Base-by-base conservation (phyloP, 2,329 filamentous ascomycete genomes). In the Venturiaceae sp. region DNA sequence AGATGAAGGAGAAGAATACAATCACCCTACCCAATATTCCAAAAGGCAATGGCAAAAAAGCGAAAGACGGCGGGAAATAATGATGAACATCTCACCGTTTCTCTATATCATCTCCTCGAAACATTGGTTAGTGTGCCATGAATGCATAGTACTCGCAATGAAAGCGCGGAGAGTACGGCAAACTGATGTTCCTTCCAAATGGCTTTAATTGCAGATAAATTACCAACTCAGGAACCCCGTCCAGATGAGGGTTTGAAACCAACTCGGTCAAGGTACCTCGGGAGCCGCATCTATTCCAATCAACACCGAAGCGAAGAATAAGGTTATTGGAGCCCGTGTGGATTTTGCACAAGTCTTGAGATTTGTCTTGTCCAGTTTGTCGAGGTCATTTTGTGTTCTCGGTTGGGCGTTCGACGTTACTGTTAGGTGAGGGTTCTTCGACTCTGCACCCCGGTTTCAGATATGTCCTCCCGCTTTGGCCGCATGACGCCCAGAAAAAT, bases 131-230 rank as follows among this genome's bases (percentile, higher is more conserved):
- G 36, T n/a, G n/a, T 39, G n/a, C n/a, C 11, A n/a, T 11, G 36
- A 39, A 39, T 28, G 52, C 30, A 37, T 36, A 53, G 30, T n/a
- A 21, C 16, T n/a, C 13, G 52, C 32, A 36, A 36, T 36, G 52
- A 53, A 36, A 26, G 32, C 30, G 30, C 32, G 13, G 32, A 9
- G 19, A 53, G 19, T n/a, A 53, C 30, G 33, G 50, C 5, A 6
- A 33, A 3, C 19, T 34, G 50, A 36, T 53, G 50, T 53, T 53
- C 5, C 52, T 36, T 9, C 32, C 52, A 36, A 53, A 34, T 23
- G n/a, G 19, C n/a, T 34, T 53, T 53, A n/a, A 53, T 37, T 53
- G 52, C 52, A 53, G 32, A 53, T 53, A 53, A 26, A 53, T 53
- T 53, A 53, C 52, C 28, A 9, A 13, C 32, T 23, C 34, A 23